Evolutionary conservation across 352 stramenopile genomes (phyloP), one percentile per base, ranked within the genome.

Genomic region (Phytophthora litchii): DNA sequence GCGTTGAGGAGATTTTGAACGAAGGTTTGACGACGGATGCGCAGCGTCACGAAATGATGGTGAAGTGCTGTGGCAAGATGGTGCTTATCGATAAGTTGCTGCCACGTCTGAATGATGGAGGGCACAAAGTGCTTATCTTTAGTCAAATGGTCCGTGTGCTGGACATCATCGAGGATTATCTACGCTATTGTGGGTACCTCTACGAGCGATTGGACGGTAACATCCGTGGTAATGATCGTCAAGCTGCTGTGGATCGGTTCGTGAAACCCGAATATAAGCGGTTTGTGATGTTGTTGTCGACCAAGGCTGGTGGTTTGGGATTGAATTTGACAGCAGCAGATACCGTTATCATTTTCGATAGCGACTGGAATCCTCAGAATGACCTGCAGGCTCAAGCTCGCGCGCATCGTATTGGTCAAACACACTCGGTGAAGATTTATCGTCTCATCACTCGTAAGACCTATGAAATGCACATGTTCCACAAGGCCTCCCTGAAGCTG

Each of bases 121-220:
- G 97, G 3, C 97, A 99, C 70, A 96, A 98, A 32, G 94, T 99
- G 23, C 83, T 99, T 12, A 94, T 99, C 17, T 99, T 99, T 71
- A 99, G 91, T 46, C 98, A 99, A 78, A 96, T 98, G 86, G 97
- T 98, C 41, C 97, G 97, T 32, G 99, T 99, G 70, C 77, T 99
- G 43, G 96, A 99, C 71, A 98, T 99, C 29, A 95, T 99, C 17
- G 96, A 99, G 65, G 98, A 99, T 64, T 99, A 99, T 74, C 72
- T 99, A 23, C 74, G 89, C 23, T 89, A 88, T 43, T 84, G 94
- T 25, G 83, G 88, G 3, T 96, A 99, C 67, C 73, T 95, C 19
- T 98, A 95, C 80, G 97, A 99, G 65, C 86, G 98, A 12, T 94
- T 99, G 56, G 98, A 99, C 73, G 98, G 86, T 25, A 98, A 96